phyloP scores from a whole-genome alignment of 768 basidiomycete species.

The Sarcodon aspratus region DNA sequence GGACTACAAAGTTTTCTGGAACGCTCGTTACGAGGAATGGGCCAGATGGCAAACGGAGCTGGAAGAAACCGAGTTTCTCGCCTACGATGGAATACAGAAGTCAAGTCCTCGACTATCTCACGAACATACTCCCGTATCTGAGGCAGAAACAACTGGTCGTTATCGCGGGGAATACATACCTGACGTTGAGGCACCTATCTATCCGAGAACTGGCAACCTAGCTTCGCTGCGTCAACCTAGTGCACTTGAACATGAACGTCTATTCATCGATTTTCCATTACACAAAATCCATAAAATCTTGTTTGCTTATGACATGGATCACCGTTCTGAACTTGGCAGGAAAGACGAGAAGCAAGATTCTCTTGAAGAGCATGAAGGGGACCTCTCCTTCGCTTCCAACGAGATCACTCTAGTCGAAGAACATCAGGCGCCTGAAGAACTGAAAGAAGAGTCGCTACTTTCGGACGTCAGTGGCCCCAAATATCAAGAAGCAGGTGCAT shows the following conservation, averaged over 20 bases:
- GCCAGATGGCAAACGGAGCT: neutral
- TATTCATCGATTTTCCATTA: neutral
- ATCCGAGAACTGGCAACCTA: neutral
- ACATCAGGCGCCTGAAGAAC: no score
- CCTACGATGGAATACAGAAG: neutral
- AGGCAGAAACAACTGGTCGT: neutral
- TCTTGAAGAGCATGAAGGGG: neutral
- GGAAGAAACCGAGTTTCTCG: neutral
- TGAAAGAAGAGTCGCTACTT: no score
- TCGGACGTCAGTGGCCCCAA: neutral
- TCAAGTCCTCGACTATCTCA: neutral
- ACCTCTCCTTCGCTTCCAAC: neutral
- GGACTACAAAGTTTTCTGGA: neutral
- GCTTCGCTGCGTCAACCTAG: neutral
- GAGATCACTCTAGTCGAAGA: no score
- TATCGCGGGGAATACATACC: neutral
- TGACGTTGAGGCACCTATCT: neutral
- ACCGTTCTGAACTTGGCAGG: neutral
- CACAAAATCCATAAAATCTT: neutral
- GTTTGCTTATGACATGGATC: neutral
- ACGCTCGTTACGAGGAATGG: neutral
- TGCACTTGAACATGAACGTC: neutral
- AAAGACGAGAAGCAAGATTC: neutral
- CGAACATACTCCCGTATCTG: neutral
- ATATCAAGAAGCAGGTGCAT: neutral